These are phyloP conservation scores for Trichoderma asperelloides DNA, from an alignment of 495 filamentous ascomycete genomes.

Conservation along the genomic window DNA sequence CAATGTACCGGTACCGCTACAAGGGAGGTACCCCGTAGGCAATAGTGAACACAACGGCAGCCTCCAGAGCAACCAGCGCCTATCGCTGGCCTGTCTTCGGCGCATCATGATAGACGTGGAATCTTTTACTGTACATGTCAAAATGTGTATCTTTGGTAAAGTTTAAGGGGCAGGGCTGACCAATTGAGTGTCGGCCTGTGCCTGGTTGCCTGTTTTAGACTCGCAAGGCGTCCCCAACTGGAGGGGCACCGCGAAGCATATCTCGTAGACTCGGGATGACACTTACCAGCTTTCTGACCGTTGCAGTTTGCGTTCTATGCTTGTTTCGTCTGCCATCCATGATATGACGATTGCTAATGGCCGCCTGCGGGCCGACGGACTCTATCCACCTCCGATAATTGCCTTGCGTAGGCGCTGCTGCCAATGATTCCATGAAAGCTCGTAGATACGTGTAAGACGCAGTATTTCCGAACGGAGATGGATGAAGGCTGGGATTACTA, in stretches of 20 bases:
- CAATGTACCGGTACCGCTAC: background rate
- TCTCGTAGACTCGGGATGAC: background rate
- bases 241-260: background rate
- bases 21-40: background rate
- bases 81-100: background rate
- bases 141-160: background rate
- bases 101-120: background rate
- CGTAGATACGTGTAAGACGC: background rate
- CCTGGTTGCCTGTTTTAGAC: background rate
- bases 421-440: too few relatives aligned
- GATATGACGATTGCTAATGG: background rate
- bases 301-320: background rate
- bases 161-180: background rate
- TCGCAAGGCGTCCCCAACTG: background rate
- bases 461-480: background rate
- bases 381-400: background rate
- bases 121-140: background rate
- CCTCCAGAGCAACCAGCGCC: background rate
- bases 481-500: background rate
- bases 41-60: background rate
- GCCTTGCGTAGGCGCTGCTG: too few relatives aligned
- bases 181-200: background rate
- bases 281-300: background rate
- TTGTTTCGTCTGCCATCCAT: background rate
- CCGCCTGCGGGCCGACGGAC: conserved; percentile 1